Conservation (phyloP, 495 filamentous ascomycete species). For the Penicillium riverlandense region DNA sequence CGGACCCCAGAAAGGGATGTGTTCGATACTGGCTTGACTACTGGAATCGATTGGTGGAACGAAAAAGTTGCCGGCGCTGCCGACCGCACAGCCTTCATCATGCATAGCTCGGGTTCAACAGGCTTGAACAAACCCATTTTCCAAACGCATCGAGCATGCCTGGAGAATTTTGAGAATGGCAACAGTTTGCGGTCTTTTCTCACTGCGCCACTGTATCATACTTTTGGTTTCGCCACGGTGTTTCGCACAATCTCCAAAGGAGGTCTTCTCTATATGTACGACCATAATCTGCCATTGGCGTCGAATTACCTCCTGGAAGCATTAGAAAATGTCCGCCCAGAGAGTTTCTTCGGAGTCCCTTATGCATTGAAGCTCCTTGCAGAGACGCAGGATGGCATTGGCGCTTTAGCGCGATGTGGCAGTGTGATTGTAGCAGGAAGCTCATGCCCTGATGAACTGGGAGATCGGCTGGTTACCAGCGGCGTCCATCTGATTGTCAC, state of each 20-base stretch:
- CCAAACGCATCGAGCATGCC: constrained; percentile 31
- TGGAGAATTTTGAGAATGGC: constrained; percentile 34
- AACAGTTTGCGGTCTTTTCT: constrained; percentile 37
- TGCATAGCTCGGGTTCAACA: constrained; percentile 39
- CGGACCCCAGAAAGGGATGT: constrained; percentile 5
- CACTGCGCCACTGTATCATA: constrained; percentile 47
- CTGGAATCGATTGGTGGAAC: too few species aligned
- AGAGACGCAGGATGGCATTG: constrained; percentile 34
- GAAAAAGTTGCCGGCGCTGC: too few species aligned
- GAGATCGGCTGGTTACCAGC: constrained; percentile 39
- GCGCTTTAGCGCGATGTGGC: constrained; percentile 26
- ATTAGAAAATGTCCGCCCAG: constrained; percentile 28
- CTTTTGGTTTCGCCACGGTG: constrained; percentile 41
- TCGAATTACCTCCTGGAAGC: constrained; percentile 28
- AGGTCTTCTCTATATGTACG: constrained; percentile 37
- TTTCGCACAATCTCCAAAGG: constrained; percentile 37
- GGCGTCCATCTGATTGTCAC: constrained; percentile 45
- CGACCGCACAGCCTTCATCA: constrained; percentile 22
- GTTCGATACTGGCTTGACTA: neutral
- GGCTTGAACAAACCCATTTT: constrained; percentile 34
- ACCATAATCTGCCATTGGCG: constrained; percentile 36
- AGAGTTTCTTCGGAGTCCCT: constrained; percentile 39
- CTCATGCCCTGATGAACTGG: constrained; percentile 41
- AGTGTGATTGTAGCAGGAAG: constrained; percentile 43
- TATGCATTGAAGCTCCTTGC: constrained; percentile 43